These are phyloP conservation scores for Aeschynomene evenia DNA, from an alignment of 306 rosid genomes.

Conservation along the genomic window DNA sequence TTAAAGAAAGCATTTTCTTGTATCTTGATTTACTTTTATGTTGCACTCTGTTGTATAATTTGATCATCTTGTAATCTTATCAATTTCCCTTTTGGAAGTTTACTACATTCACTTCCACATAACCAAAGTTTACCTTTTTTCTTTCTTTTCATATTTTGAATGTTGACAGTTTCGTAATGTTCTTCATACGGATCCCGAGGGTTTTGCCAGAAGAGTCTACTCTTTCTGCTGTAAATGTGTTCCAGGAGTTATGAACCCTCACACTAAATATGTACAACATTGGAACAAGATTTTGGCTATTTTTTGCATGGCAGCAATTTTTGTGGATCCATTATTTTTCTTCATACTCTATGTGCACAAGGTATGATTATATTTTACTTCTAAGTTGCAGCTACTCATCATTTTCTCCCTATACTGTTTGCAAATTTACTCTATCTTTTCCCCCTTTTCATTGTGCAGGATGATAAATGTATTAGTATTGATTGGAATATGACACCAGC, in stretches of 20 bases:
- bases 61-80: slow-evolving; percentile 16
- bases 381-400: neutral
- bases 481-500: slow-evolving; percentile 33
- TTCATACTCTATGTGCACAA: slow-evolving; percentile 46
- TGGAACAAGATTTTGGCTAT: slow-evolving; percentile 79
- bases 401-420: neutral
- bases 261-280: slow-evolving; percentile 59
- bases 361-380: slow-evolving; percentile 44
- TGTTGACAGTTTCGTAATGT: slow-evolving; percentile 48
- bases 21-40: no score
- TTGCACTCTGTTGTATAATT: slow-evolving; percentile 6
- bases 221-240: slow-evolving; percentile 51
- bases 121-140: neutral
- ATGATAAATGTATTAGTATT: slow-evolving; percentile 47
- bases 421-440: slow-evolving; percentile 1
- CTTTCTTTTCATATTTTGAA: neutral
- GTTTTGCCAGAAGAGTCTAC: slow-evolving; percentile 52
- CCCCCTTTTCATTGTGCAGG: slow-evolving; percentile 41
- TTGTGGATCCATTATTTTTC: slow-evolving; percentile 84
- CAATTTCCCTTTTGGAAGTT: neutral
- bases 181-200: slow-evolving; percentile 80
- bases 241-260: slow-evolving; percentile 88
- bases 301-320: slow-evolving; percentile 63
- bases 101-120: neutral
- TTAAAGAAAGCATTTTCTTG: no score